These are phyloP conservation scores for Wickerhamiella slavikovae DNA, from an alignment of 805 yeast species.

Conservation along the genomic window DNA sequence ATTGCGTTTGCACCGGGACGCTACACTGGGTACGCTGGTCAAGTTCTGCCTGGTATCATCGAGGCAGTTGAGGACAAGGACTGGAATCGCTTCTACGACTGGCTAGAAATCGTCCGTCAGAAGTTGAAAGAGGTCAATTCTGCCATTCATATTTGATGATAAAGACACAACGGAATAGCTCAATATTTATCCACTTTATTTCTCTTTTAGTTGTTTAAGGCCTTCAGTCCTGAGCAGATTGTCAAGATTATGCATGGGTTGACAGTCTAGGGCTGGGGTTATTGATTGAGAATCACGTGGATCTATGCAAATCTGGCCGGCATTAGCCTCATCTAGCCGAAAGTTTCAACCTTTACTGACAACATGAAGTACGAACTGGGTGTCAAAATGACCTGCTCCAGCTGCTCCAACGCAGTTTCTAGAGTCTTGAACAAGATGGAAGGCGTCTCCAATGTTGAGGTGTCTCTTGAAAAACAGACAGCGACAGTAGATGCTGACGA, in stretches of 20 bases:
- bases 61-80: constrained; percentile 33
- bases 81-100: constrained; percentile 18
- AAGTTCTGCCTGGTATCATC: constrained; percentile 31
- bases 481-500: constrained; percentile 53
- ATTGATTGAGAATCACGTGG: too few species aligned
- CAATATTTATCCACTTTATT: not conserved
- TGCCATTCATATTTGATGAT: not conserved
- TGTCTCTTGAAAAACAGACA: constrained; percentile 60
- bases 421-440: constrained; percentile 48
- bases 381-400: constrained; percentile 13
- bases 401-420: constrained; percentile 75
- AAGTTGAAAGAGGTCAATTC: constrained; percentile 5
- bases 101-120: constrained; percentile 20
- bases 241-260: too few species aligned
- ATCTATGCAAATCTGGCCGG: too few species aligned
- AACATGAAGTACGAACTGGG: constrained; percentile 13
- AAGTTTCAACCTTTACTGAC: too few species aligned
- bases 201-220: too few species aligned
- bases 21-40: constrained; percentile 42
- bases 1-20: constrained; percentile 38
- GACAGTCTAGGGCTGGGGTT: too few species aligned
- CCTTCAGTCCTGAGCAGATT: too few species aligned
- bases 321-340: too few species aligned
- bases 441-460: constrained; percentile 54
- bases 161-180: not conserved